phyloP scores from a whole-genome alignment of 495 filamentous ascomycete species.

The Chaetomium tenue region DNA sequence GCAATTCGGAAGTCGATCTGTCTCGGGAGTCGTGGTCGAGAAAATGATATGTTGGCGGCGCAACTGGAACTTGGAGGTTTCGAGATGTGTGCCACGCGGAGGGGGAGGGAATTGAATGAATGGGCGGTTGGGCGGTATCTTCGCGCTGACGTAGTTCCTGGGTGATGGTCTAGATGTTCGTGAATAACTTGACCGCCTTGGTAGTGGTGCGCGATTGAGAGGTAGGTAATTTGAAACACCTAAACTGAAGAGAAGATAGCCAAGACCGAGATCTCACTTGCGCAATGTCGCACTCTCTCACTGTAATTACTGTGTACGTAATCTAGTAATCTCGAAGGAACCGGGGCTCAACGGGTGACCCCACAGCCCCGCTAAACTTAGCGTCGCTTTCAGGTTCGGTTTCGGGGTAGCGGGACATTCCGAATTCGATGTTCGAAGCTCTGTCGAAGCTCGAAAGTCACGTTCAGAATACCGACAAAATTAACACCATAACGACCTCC shows the following conservation, averaged over 20 bases:
- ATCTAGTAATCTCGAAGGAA: conserved; percentile 9
- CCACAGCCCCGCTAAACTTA: conserved; percentile 2
- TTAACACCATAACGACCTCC: background rate
- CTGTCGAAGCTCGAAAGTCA: background rate
- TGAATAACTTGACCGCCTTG: background rate
- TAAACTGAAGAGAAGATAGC: background rate
- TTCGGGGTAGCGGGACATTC: background rate
- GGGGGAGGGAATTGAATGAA: background rate
- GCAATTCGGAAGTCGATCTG: too few relatives aligned
- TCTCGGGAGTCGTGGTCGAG: too few relatives aligned
- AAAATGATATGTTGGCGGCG: background rate
- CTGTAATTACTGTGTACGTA: background rate
- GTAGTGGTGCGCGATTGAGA: background rate
- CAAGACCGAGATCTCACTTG: background rate
- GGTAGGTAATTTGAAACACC: background rate
- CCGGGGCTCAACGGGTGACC: background rate
- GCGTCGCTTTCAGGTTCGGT: background rate
- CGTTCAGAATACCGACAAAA: background rate
- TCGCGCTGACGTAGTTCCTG: background rate
- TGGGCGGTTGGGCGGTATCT: background rate
- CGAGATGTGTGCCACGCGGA: background rate
- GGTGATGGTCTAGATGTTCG: background rate
- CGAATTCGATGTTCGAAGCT: conserved; percentile 12
- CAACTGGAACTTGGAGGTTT: background rate
- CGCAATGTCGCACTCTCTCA: background rate